Evolutionary conservation across 768 basidiomycete species (phyloP).

Genomic region (Macrolepiota fuliginosa): DNA sequence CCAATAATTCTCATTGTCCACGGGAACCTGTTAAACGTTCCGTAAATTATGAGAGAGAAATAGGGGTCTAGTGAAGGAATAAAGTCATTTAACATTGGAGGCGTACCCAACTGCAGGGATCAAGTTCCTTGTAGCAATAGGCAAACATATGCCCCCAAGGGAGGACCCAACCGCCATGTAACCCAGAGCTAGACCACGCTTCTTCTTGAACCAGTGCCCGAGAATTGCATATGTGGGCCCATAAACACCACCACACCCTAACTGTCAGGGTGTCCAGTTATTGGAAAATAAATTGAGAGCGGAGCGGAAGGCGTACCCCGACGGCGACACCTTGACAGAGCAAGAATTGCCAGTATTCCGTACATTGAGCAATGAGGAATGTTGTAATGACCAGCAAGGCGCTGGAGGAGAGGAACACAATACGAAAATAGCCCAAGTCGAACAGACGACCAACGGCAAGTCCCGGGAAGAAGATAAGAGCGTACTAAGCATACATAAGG

Average conservation of each 20-base stretch:
- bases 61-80: background rate
- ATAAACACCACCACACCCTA: slow-evolving; percentile 57
- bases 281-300: slow-evolving; percentile 60
- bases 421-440: slow-evolving; percentile 50
- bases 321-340: slow-evolving; percentile 59
- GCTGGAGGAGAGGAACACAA: slow-evolving; percentile 32
- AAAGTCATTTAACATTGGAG: background rate
- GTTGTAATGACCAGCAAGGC: slow-evolving; percentile 41
- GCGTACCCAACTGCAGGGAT: slow-evolving; percentile 43
- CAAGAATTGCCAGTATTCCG: slow-evolving; percentile 64
- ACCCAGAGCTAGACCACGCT: slow-evolving; percentile 60
- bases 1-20: slow-evolving; percentile 77
- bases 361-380: slow-evolving; percentile 59
- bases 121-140: slow-evolving; percentile 56
- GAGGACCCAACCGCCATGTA: slow-evolving; percentile 63
- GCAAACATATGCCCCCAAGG: slow-evolving; percentile 66
- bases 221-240: slow-evolving; percentile 58
- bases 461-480: background rate
- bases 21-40: slow-evolving; percentile 45
- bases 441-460: slow-evolving; percentile 80
- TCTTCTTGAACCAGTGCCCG: slow-evolving; percentile 72
- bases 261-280: slow-evolving; percentile 19
- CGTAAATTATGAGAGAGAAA: background rate
- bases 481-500: slow-evolving; percentile 43
- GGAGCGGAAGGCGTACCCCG: slow-evolving; percentile 36